phyloP scores from a whole-genome alignment of 1,284 basidiomycete genomes.

The Mycosarcoma mackinlayi region DNA sequence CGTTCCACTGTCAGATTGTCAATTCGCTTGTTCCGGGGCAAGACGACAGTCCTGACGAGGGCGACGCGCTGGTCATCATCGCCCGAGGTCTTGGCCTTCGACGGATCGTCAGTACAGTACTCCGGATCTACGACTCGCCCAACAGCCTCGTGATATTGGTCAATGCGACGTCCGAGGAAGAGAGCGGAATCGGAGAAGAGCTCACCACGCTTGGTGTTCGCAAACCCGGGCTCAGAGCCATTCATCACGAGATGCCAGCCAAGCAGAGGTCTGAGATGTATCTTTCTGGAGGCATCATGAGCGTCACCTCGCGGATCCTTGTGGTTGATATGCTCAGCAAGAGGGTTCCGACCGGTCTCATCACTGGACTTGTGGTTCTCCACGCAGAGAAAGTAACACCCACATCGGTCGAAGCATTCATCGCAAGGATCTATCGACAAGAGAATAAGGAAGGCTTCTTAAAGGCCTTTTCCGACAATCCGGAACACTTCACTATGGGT shows the following conservation, averaged over 20 bases:
- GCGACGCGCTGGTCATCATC: conserved; percentile 71
- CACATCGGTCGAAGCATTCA: conserved; percentile 67
- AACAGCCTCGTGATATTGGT: conserved; percentile 82
- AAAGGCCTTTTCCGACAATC: conserved; percentile 96
- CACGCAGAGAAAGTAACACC: conserved; percentile 91
- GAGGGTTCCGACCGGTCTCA: conserved; percentile 83
- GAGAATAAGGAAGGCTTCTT: conserved; percentile 78
- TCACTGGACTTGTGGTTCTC: conserved; percentile 91
- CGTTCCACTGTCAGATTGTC: conserved; percentile 62
- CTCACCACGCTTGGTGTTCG: conserved; percentile 89
- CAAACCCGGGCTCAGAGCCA: conserved; percentile 83
- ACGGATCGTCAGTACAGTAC: conserved; percentile 57
- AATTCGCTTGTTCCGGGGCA: conserved; percentile 53
- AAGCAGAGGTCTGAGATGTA: conserved; percentile 77
- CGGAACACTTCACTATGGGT: conserved; percentile 91
- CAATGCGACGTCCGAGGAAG: conserved; percentile 87
- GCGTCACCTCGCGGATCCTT: conserved; percentile 91
- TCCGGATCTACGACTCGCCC: conserved; percentile 88
- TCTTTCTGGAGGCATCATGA: conserved; percentile 75
- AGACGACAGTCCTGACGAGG: conserved; percentile 58
- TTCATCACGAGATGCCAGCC: conserved; percentile 84
- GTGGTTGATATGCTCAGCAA: conserved; percentile 92
- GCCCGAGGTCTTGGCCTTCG: conserved; percentile 64
- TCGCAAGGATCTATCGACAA: conserved; percentile 61
- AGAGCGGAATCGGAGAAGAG: conserved; percentile 89